Conservation (phyloP, 2,329 filamentous ascomycete genomes). For the Cercospora zeina region DNA sequence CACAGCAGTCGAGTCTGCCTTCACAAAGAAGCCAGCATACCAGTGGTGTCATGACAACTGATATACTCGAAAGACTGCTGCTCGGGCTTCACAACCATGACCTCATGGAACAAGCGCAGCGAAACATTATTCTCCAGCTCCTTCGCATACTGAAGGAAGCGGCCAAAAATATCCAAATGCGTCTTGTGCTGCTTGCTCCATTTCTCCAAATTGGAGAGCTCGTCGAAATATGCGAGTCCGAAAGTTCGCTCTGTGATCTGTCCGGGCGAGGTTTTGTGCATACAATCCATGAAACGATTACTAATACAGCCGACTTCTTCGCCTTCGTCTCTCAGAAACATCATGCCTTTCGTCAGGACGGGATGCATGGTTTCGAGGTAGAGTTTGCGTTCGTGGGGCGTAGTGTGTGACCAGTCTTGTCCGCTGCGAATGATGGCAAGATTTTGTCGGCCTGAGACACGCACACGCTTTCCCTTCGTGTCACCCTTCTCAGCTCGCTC, state of each 20-base stretch:
- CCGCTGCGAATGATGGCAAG: conserved; percentile 50
- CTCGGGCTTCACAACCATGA: conserved; percentile 31
- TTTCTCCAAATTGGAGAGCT: conserved; percentile 27
- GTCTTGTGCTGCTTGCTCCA: conserved; percentile 35
- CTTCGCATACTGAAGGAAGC: conserved; percentile 31
- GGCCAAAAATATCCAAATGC: conserved; percentile 32
- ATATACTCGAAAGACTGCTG: conserved; percentile 33
- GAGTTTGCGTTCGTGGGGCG: conserved; percentile 45
- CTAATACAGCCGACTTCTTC: conserved; percentile 48
- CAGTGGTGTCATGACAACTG: conserved; percentile 30
- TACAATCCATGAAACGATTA: conserved; percentile 49
- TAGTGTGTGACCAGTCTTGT: conserved; percentile 49
- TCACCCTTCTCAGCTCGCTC: conserved; percentile 4
- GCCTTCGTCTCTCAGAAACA: conserved; percentile 49
- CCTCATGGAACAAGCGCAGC: conserved; percentile 31
- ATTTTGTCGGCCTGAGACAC: conserved; percentile 45
- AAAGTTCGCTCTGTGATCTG: conserved; percentile 30
- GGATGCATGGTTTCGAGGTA: conserved; percentile 52
- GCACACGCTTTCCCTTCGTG: conserved; percentile 30
- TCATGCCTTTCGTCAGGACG: conserved; percentile 48
- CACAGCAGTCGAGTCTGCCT: background rate
- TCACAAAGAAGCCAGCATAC: conserved; percentile 27
- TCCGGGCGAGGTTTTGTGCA: conserved; percentile 18
- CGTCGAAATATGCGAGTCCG: conserved; percentile 32
- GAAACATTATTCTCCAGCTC: conserved; percentile 31